Base-by-base conservation (phyloP, 441 rosid genomes). In the Erysimum cheiri region DNA sequence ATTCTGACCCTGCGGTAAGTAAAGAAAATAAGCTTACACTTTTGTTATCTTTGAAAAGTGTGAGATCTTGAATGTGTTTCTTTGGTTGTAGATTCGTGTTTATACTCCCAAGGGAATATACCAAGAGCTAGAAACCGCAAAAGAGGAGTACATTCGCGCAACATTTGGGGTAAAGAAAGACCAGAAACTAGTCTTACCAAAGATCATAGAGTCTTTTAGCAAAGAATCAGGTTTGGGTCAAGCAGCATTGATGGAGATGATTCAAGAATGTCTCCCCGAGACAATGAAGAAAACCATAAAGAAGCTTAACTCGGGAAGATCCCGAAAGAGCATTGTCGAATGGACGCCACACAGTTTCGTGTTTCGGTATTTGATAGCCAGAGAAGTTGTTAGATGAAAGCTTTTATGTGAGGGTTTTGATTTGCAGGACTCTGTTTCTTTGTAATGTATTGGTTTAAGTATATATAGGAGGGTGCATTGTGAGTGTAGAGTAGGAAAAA, bases 1-100 rank as follows among this genome's bases (percentile, higher is more conserved):
- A 87, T 81, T 95, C 98, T 10, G 97, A 95, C 69, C 98, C 99
- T 4, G 97, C 96, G 78, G 98, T 95, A 87, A 56, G 67, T 64
- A 64, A 57, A 70, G 72, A 65, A 58, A 36, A 36, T 28, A 19
- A 39, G 17, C 59, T 60, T 65, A 40, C n/a, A 26, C 40, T 8
- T 65, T 13, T 52, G 24, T 0, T 15, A 49, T 13, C 54, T 9
- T 39, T 48, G 19, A 8, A 56, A 14, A 39, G 8, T 3, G 2
- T 44, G 39, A 14, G 43, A 36, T 76, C 26, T 43, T 70, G 59
- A 76, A 53, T 53, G 26, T 71, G 40, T 47, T 6, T 39, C 10
- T 61, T 43, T 60, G 57, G 40, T 7, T 69, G 15, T 80, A 95
- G 98, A 85, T 92, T 70, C 98, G 92, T 29, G 75, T 83, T 29